Base-by-base conservation (phyloP, 2,329 filamentous ascomycete species). In the Didymella segeticola region DNA sequence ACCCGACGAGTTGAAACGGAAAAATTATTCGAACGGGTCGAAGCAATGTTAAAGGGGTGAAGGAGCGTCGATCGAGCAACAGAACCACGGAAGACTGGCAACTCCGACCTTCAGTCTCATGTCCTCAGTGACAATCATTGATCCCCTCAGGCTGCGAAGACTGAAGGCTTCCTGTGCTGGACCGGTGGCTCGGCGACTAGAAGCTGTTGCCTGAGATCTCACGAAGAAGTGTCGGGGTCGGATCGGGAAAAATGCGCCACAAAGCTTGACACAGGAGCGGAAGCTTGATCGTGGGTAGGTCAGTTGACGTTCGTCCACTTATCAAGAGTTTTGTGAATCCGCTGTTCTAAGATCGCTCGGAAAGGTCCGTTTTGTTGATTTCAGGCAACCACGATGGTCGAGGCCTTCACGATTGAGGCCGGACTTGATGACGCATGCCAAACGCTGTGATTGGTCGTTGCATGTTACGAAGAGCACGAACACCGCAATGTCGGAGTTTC, bases 371-470 rank as follows among this genome's bases (percentile, higher is more conserved):
- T 33, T 25, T 23, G 17, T 43, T 29, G 29, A 43, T 23, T 29
- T 50, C 29, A 53, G 42, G 49, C 49, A 29, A 19, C 42, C 17
- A 39, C 43, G 46, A 41, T 48, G 27, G 46, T 14, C 27, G 6
- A 20, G 15, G 4, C 12, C 11, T 11, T 15, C 7, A 7, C 46
- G 49, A 53, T 53, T 36, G 36, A 37, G 14, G 30, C 43, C 17
- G 36, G 22, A 10, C 25, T 30, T n/a, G 37, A 26, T 53, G 49
- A 53, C 43, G 30, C 47, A 53, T 37, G 30, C 47, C 43, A 36
- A 25, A 14, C 6, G n/a, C 33, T 42, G 14, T 42, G 36, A 53
- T 47, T 53, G 49, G 49, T 20, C 25, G 15, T 19, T 14, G n/a
- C 4, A 23, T 23, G 23, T 29, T 22, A 22, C n/a, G 8, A 20